A percentile compares a stretch with the other conserved stretches of the same genome.
Evolutionary conservation across 2,329 filamentous ascomycete species (phyloP).

Genomic region (Fusarium tricinctum): DNA sequence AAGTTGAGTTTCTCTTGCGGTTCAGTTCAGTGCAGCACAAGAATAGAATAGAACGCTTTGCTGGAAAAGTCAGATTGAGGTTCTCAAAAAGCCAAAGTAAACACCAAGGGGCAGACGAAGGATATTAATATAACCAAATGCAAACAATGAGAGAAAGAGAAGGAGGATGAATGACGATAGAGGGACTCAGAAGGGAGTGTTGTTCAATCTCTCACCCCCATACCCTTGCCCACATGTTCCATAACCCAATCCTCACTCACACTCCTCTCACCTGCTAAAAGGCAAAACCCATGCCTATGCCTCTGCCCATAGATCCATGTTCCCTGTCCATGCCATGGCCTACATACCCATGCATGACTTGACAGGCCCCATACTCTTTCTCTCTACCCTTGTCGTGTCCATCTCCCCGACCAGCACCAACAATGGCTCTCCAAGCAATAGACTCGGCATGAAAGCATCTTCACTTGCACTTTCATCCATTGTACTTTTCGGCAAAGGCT

Average conservation of each 20-base stretch:
- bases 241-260: neutral
- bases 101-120: constrained; percentile 31
- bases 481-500: constrained; percentile 25
- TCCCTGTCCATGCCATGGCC: constrained; percentile 5
- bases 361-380: neutral
- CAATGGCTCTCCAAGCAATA: constrained; percentile 9
- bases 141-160: constrained; percentile 33
- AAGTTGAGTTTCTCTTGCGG: constrained; percentile 1
- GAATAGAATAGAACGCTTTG: neutral
- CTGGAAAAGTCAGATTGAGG: neutral
- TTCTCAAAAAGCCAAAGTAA: constrained; percentile 3
- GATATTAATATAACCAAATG: constrained; percentile 44
- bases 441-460: constrained; percentile 21
- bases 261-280: neutral
- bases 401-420: constrained; percentile 10
- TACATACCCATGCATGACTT: constrained; percentile 2
- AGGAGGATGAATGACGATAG: constrained; percentile 40
- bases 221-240: neutral
- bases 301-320: constrained; percentile 8
- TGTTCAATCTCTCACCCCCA: constrained; percentile 30
- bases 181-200: constrained; percentile 42
- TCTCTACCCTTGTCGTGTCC: constrained; percentile 11
- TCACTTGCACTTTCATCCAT: constrained; percentile 6
- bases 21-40: constrained; percentile 7
- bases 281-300: neutral